These are phyloP conservation scores for Salvia miltiorrhiza DNA, from an alignment of 257 asterid species.

Conservation along the genomic window DNA sequence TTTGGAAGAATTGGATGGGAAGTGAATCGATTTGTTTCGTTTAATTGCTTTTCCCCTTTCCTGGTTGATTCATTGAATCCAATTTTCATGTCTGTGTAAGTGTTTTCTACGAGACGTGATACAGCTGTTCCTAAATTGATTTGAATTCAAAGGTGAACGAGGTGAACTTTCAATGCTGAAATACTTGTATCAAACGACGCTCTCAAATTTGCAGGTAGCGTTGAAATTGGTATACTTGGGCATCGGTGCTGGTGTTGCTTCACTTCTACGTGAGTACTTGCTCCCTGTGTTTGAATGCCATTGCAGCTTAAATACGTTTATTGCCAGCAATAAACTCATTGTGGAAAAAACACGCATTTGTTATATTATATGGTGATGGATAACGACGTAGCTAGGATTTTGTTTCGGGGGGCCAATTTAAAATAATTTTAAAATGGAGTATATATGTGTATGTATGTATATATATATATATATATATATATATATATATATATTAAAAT, in stretches of 20 bases:
- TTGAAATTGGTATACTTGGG: conserved; percentile 57
- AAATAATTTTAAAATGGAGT: too few relatives aligned
- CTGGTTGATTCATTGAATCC: neutral
- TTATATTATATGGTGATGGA: too few relatives aligned
- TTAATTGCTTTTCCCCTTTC: neutral
- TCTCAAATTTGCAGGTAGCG: conserved; percentile 41
- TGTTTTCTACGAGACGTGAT: neutral
- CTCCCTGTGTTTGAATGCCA: neutral
- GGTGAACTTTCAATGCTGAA: too few relatives aligned
- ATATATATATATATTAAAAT: too few relatives aligned
- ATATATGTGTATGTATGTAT: too few relatives aligned
- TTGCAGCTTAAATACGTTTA: neutral
- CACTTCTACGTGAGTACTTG: conserved; percentile 55
- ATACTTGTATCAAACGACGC: neutral
- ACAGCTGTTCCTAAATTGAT: neutral
- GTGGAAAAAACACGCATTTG: too few relatives aligned
- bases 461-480: too few relatives aligned
- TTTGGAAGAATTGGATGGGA: neutral
- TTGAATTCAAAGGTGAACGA: neutral
- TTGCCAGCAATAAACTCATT: neutral
- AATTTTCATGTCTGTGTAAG: neutral
- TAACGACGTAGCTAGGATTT: too few relatives aligned
- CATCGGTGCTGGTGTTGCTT: conserved; percentile 50
- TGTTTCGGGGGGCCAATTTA: too few relatives aligned
- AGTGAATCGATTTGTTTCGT: neutral